These are phyloP conservation scores for Talaromyces wortmannii DNA, from an alignment of 495 filamentous ascomycete genomes.

Conservation along the genomic window DNA sequence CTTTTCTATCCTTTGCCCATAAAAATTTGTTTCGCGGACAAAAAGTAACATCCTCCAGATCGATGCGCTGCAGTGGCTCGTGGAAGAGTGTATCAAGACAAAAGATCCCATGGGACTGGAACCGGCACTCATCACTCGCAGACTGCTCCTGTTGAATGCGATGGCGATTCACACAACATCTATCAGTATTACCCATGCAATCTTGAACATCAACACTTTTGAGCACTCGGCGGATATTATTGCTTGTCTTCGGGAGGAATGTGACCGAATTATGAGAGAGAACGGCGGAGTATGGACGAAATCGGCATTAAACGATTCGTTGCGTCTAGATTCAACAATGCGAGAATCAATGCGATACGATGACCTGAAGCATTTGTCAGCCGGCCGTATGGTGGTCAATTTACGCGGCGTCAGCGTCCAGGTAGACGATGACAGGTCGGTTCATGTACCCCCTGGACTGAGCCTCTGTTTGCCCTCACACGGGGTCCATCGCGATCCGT, in stretches of 20 bases:
- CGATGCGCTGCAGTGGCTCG: not conserved
- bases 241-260: constrained; percentile 27
- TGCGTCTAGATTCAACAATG: constrained; percentile 20
- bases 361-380: constrained; percentile 16
- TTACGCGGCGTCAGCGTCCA: constrained; percentile 11
- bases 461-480: constrained; percentile 15
- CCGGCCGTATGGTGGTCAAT: constrained; percentile 16
- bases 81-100: not conserved
- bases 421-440: not conserved
- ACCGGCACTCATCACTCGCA: constrained; percentile 5
- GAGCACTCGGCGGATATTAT: constrained; percentile 13
- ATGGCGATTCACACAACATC: constrained; percentile 43
- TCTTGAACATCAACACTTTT: constrained; percentile 29
- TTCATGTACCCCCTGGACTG: constrained; percentile 16
- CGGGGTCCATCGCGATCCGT: constrained; percentile 16
- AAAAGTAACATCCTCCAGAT: not conserved
- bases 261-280: constrained; percentile 14
- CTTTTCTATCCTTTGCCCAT: too few relatives aligned
- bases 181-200: constrained; percentile 30
- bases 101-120: not conserved
- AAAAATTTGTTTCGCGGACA: not conserved
- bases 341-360: constrained; percentile 26
- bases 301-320: constrained; percentile 20
- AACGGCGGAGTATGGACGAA: constrained; percentile 33
- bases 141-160: constrained; percentile 35